Percentiles rank a stretch among this genome's conserved stretches.
Evolutionary conservation across 140 eudicot genomes (phyloP).

Genomic region (Erigeron philadelphicus): DNA sequence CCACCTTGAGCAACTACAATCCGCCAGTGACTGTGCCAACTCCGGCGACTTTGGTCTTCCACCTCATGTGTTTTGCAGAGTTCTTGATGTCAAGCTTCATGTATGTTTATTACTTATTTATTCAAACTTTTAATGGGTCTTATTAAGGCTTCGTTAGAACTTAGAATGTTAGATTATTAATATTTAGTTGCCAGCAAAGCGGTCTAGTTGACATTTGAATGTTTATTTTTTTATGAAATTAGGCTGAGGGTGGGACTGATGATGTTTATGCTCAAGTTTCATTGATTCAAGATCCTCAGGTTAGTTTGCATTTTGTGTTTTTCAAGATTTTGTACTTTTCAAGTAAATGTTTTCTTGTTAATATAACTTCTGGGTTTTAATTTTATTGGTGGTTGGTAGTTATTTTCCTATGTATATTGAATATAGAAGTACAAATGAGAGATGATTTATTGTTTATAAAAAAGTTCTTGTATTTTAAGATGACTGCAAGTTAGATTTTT

Average conservation of each 20-base stretch:
- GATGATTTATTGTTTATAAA: background rate
- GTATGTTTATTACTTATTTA: constrained; percentile 36
- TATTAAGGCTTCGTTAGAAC: background rate
- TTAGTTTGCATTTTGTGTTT: constrained; percentile 25
- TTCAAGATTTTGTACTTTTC: background rate
- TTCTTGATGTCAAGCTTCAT: constrained; percentile 82
- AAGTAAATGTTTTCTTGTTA: no score
- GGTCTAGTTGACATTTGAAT: background rate
- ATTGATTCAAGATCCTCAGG: constrained; percentile 70
- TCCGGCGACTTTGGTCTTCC: constrained; percentile 36
- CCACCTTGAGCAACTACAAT: constrained; percentile 52
- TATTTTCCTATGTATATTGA: background rate
- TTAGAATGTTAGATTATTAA: background rate
- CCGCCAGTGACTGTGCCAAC: constrained; percentile 32
- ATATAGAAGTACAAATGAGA: background rate
- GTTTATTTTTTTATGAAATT: background rate
- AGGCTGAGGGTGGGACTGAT: constrained; percentile 83
- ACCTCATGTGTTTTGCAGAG: constrained; percentile 89
- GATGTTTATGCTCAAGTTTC: constrained; percentile 90
- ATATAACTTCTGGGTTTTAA: no score
- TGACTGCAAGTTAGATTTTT: background rate
- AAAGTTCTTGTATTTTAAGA: background rate
- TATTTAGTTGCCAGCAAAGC: no score
- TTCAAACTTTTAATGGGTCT: background rate
- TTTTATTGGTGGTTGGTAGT: background rate